Conservation (phyloP, 2,329 filamentous ascomycete genomes). For the Trichophyton verrucosum region DNA sequence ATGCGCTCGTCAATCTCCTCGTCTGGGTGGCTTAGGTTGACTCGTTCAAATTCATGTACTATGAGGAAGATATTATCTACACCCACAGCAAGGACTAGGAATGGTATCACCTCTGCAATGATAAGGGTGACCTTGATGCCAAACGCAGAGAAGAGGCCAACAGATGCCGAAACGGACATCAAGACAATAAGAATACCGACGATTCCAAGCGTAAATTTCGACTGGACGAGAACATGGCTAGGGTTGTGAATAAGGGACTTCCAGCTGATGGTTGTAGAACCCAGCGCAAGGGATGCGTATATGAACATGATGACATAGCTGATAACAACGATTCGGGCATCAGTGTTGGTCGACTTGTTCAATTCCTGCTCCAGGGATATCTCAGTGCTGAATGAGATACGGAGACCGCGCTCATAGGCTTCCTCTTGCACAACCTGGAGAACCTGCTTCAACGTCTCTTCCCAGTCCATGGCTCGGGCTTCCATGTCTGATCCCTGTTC, state of each 20-base stretch:
- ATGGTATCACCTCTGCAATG: slow-evolving; percentile 96
- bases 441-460: slow-evolving; percentile 60
- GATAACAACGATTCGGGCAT: slow-evolving; percentile 90
- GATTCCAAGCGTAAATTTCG: slow-evolving; percentile 91
- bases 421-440: slow-evolving; percentile 70
- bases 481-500: slow-evolving; percentile 60
- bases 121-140: slow-evolving; percentile 93
- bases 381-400: slow-evolving; percentile 89
- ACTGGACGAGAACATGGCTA: slow-evolving; percentile 75
- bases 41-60: slow-evolving; percentile 92
- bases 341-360: slow-evolving; percentile 96
- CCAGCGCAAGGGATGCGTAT: slow-evolving; percentile 84
- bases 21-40: slow-evolving; percentile 85
- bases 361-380: slow-evolving; percentile 89
- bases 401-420: slow-evolving; percentile 62
- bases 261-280: slow-evolving; percentile 70
- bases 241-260: slow-evolving; percentile 71
- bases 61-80: slow-evolving; percentile 99
- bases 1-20: slow-evolving; percentile 76
- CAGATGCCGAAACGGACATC: slow-evolving; percentile 93
- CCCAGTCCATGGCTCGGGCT: slow-evolving; percentile 74
- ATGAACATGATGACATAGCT: slow-evolving; percentile 99
- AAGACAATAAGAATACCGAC: slow-evolving; percentile 89
- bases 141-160: slow-evolving; percentile 83
- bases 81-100: slow-evolving; percentile 88